Evolutionary conservation across 106 monocot species (phyloP).

Genomic region (Hemerocallis citrina): DNA sequence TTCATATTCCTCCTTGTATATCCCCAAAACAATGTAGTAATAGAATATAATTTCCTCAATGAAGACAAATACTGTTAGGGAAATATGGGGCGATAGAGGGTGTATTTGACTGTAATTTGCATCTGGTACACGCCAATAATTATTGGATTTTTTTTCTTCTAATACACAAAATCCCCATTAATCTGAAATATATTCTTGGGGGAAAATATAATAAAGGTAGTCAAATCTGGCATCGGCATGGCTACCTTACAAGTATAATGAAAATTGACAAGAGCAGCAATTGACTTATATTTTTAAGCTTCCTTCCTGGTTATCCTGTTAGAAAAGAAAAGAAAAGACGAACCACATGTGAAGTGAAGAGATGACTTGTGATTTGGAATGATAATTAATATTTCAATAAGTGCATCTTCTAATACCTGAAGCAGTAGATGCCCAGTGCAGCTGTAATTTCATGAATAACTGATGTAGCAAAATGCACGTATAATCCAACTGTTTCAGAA

Average conservation of each 20-base stretch:
- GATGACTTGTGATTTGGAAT: neutral
- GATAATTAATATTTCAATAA: neutral
- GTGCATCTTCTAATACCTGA: constrained; percentile 48
- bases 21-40: neutral
- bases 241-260: neutral
- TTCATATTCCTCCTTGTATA: neutral
- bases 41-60: neutral
- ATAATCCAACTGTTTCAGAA: constrained; percentile 55
- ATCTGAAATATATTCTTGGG: neutral
- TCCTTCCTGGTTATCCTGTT: constrained; percentile 94
- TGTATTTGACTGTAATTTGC: no score
- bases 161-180: constrained; percentile 1
- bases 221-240: neutral
- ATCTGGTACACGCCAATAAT: no score
- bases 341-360: no score
- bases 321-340: constrained; percentile 1
- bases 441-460: constrained; percentile 82
- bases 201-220: neutral
- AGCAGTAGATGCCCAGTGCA: constrained; percentile 88
- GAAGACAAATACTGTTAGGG: no score
- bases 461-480: constrained; percentile 84
- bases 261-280: no score
- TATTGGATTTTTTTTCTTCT: neutral
- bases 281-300: constrained; percentile 37
- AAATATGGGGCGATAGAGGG: no score